phyloP scores from a whole-genome alignment of 192 early-diverging fungal species.

The Coemansia sp. region DNA sequence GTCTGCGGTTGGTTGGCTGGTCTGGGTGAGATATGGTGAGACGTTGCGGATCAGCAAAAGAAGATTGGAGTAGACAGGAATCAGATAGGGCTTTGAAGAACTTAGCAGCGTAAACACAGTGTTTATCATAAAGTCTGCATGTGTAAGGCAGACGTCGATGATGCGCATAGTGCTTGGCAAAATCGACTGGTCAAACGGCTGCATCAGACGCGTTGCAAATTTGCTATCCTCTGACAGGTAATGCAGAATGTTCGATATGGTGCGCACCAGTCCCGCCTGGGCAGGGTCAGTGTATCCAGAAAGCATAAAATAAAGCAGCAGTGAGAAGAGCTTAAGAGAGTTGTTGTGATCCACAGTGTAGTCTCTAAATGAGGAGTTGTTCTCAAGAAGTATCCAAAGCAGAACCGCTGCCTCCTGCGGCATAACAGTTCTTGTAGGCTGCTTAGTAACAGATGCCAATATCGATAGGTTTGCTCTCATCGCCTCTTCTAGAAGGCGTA shows the following conservation, averaged over 20 bases:
- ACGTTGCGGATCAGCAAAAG: slow-evolving; percentile 82
- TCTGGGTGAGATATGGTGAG: slow-evolving; percentile 75
- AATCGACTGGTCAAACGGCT: slow-evolving; percentile 56
- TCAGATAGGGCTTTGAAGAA: slow-evolving; percentile 66
- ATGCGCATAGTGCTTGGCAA: slow-evolving; percentile 61
- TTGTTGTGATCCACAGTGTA: slow-evolving; percentile 53
- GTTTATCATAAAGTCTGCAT: slow-evolving; percentile 85
- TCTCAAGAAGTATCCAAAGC: slow-evolving; percentile 82
- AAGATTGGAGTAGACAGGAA: slow-evolving; percentile 74
- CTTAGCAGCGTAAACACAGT: slow-evolving; percentile 75
- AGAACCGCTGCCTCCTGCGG: slow-evolving; percentile 75
- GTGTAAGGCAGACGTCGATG: slow-evolving; percentile 61
- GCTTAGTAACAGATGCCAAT: slow-evolving; percentile 41
- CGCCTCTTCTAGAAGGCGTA: slow-evolving; percentile 81
- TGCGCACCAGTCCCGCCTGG: slow-evolving; percentile 69
- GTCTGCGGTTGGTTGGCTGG: slow-evolving; percentile 69
- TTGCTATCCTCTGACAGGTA: slow-evolving; percentile 49
- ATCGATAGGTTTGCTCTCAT: slow-evolving; percentile 57
- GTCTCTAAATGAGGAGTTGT: slow-evolving; percentile 61
- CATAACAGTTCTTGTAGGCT: slow-evolving; percentile 35
- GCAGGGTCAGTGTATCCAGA: slow-evolving; percentile 41
- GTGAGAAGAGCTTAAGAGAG: slow-evolving; percentile 41
- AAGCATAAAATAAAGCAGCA: slow-evolving; percentile 54
- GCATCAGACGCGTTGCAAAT: slow-evolving; percentile 53
- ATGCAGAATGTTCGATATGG: slow-evolving; percentile 60